Percentiles rank a stretch among this genome's conserved stretches.
phyloP scores from a whole-genome alignment of 2,329 filamentous ascomycete genomes.

The Penicillium nordicum region DNA sequence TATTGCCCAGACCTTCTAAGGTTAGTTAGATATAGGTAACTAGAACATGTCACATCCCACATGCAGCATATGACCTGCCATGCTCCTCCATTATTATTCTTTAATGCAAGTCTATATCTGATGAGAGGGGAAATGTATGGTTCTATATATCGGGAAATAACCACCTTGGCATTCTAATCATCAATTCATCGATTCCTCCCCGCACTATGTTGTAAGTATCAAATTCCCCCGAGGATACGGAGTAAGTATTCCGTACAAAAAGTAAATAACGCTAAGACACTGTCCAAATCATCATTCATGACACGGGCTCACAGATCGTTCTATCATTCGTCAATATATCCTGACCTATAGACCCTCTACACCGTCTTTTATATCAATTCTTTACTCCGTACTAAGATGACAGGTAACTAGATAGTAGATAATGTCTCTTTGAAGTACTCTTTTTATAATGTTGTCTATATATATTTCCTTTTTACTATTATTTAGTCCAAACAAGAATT shows the following conservation, averaged over 20 bases:
- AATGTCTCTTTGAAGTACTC: background rate
- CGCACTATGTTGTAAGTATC: background rate
- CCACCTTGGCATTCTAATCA: background rate
- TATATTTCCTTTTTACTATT: background rate
- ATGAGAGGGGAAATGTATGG: background rate
- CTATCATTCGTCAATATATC: constrained; percentile 26
- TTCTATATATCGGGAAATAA: background rate
- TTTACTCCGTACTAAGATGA: background rate
- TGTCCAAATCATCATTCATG: background rate
- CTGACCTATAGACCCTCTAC: background rate
- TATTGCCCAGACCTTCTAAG: background rate
- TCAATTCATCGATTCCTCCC: background rate
- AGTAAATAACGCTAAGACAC: background rate
- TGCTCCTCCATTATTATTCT: background rate
- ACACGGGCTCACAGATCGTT: constrained; percentile 19
- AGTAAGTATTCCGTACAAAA: too few species aligned
- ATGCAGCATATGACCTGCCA: background rate
- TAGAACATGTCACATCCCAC: constrained; percentile 1
- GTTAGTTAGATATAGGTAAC: background rate
- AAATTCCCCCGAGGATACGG: background rate
- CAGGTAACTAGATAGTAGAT: background rate
- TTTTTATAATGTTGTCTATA: background rate
- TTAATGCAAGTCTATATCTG: background rate
- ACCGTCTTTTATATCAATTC: constrained; percentile 18
- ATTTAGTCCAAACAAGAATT: background rate